Conservation (phyloP, 306 rosid genomes). For the Lathyrus sativus region DNA sequence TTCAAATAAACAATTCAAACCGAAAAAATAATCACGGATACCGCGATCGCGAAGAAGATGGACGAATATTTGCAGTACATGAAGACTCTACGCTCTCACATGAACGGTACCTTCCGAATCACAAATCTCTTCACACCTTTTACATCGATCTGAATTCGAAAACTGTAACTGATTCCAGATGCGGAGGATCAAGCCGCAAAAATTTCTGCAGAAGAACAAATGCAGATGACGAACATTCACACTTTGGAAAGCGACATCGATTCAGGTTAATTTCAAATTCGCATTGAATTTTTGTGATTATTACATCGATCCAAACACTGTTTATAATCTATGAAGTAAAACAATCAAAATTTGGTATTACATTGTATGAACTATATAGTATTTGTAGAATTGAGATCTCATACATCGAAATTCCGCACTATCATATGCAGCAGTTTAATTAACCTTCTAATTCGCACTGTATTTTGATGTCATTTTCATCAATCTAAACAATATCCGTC, state of each 20-base stretch:
- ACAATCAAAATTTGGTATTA: not conserved
- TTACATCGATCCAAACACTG: not conserved
- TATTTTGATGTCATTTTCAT: no score
- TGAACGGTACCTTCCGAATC: constrained; percentile 61
- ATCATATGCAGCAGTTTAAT: not conserved
- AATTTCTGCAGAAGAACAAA: constrained; percentile 80
- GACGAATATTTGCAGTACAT: constrained; percentile 80
- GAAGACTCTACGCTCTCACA: constrained; percentile 83
- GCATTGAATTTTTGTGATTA: not conserved
- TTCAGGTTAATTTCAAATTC: constrained; percentile 43
- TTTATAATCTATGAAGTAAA: not conserved
- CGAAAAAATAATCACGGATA: constrained; percentile 1
- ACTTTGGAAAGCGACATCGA: constrained; percentile 62
- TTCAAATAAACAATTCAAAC: not conserved
- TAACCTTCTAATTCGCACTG: not conserved
- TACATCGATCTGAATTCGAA: not conserved
- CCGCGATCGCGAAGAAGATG: constrained; percentile 49
- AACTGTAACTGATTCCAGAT: constrained; percentile 45
- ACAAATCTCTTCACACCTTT: constrained; percentile 24
- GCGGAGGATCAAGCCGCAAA: constrained; percentile 86
- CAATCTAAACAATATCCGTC: no score
- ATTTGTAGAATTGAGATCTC: not conserved
- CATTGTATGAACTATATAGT: not conserved
- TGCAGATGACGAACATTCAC: constrained; percentile 60
- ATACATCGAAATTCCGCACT: not conserved